Conservation (phyloP, 78 protist species). For the Mastigamoeba balamuthi region DNA sequence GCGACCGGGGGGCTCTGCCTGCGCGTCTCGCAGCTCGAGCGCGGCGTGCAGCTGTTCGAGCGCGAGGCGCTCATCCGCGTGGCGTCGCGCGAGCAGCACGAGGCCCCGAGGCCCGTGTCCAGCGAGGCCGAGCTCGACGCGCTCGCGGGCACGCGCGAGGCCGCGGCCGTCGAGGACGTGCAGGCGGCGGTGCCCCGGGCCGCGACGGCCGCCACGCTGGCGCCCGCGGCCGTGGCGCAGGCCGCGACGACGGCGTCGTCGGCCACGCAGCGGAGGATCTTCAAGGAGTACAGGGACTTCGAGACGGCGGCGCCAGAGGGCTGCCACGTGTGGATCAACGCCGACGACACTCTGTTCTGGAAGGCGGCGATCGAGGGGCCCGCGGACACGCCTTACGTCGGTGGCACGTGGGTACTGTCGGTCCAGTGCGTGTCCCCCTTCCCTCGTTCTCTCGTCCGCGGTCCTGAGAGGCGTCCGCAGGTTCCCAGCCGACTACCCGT, state of each 20-base stretch:
- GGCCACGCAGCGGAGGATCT: background rate
- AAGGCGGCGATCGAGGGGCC: constrained; percentile 18
- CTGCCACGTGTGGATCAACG: background rate
- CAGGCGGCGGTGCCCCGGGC: background rate
- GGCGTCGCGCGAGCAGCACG: background rate
- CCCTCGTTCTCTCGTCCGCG: constrained; percentile 4
- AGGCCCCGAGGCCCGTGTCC: background rate
- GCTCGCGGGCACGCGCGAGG: background rate
- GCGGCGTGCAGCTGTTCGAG: background rate
- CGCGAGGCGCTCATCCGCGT: background rate
- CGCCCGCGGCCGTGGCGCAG: background rate
- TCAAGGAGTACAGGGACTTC: background rate
- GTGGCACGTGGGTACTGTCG: constrained; percentile 12
- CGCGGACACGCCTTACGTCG: constrained; percentile 12
- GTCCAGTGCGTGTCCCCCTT: background rate
- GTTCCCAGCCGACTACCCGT: constrained; percentile 73
- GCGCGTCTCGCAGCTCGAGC: background rate
- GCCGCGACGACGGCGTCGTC: background rate
- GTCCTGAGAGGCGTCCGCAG: constrained; percentile 2
- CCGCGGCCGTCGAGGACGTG: background rate
- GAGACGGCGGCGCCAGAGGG: background rate
- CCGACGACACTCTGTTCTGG: constrained; percentile 17
- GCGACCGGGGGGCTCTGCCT: background rate
- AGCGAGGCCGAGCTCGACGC: background rate
- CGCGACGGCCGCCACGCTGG: background rate